Evolutionary conservation across 768 basidiomycete species (phyloP).

Genomic region (Suillus brevipes): DNA sequence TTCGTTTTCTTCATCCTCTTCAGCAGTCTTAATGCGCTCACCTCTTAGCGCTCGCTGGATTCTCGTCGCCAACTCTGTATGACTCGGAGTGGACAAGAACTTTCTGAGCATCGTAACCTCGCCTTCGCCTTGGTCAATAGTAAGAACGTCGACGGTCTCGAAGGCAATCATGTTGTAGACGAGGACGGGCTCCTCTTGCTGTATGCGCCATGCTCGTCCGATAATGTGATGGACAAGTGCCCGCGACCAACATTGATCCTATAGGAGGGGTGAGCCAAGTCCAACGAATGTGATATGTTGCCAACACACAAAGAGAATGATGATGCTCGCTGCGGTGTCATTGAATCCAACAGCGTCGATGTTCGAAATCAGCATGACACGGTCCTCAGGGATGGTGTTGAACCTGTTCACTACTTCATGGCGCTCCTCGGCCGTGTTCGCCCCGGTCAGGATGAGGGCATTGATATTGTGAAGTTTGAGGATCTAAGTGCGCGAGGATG

Average conservation of each 20-base stretch:
- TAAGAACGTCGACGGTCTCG: constrained; percentile 14
- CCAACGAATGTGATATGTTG: not conserved
- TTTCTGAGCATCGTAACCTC: constrained; percentile 15
- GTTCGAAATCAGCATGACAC: constrained; percentile 24
- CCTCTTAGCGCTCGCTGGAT: too few species aligned
- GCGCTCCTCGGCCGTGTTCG: not conserved
- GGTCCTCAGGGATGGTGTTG: not conserved
- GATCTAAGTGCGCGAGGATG: not conserved
- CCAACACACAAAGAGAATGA: constrained; percentile 29
- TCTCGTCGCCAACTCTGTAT: too few species aligned
- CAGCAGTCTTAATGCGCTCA: too few species aligned
- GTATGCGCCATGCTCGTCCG: constrained; percentile 15
- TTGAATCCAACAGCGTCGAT: constrained; percentile 27
- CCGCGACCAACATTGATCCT: constrained; percentile 15
- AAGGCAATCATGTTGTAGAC: constrained; percentile 15
- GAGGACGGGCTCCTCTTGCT: constrained; percentile 11
- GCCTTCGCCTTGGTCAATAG: constrained; percentile 12
- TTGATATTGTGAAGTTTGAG: not conserved
- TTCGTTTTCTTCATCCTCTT: too few species aligned
- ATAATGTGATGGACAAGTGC: constrained; percentile 17
- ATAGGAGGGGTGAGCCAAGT: not conserved
- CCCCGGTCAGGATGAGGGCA: not conserved
- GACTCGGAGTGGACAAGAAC: constrained; percentile 11
- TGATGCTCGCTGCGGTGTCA: constrained; percentile 17
- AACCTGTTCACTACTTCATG: not conserved